These are phyloP conservation scores for Meyerozyma carpophila DNA, from an alignment of 1,139 yeast genomes.

Conservation along the genomic window DNA sequence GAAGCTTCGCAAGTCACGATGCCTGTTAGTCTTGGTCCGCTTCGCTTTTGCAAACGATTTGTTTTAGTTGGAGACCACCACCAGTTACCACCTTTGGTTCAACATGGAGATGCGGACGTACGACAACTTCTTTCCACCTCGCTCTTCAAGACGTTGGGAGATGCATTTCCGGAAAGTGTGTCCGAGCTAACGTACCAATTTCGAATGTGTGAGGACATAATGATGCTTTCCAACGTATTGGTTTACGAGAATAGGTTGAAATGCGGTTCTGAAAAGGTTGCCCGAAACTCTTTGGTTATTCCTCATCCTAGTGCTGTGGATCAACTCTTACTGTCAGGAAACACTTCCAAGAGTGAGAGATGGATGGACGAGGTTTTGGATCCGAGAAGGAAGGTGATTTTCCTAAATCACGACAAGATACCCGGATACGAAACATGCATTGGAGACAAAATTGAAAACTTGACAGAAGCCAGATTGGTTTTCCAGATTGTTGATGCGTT, in stretches of 20 bases:
- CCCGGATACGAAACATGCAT: slow-evolving; percentile 52
- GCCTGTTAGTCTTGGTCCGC: slow-evolving; percentile 87
- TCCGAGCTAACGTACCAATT: slow-evolving; percentile 78
- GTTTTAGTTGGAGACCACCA: slow-evolving; percentile 92
- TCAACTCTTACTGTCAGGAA: slow-evolving; percentile 3
- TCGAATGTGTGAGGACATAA: slow-evolving; percentile 87
- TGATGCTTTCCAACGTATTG: slow-evolving; percentile 74
- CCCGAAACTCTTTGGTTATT: slow-evolving; percentile 47
- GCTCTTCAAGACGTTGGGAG: slow-evolving; percentile 68
- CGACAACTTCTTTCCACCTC: slow-evolving; percentile 69
- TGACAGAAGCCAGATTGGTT: slow-evolving; percentile 63
- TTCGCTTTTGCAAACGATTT: slow-evolving; percentile 71
- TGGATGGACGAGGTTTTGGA: slow-evolving; percentile 33
- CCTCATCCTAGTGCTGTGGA: slow-evolving; percentile 19
- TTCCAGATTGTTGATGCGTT: slow-evolving; percentile 59
- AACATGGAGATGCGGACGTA: slow-evolving; percentile 50
- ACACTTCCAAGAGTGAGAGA: background rate
- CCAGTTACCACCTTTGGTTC: slow-evolving; percentile 84
- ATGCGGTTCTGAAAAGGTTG: slow-evolving; percentile 68
- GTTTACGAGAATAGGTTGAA: slow-evolving; percentile 70
- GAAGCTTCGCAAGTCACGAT: slow-evolving; percentile 95
- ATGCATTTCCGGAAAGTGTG: slow-evolving; percentile 64
- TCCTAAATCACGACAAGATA: slow-evolving; percentile 70
- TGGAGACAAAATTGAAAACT: slow-evolving; percentile 70
- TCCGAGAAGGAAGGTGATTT: slow-evolving; percentile 53